phyloP scores from a whole-genome alignment of 2,329 filamentous ascomycete genomes.

The Phaeophleospora eucalypticola region DNA sequence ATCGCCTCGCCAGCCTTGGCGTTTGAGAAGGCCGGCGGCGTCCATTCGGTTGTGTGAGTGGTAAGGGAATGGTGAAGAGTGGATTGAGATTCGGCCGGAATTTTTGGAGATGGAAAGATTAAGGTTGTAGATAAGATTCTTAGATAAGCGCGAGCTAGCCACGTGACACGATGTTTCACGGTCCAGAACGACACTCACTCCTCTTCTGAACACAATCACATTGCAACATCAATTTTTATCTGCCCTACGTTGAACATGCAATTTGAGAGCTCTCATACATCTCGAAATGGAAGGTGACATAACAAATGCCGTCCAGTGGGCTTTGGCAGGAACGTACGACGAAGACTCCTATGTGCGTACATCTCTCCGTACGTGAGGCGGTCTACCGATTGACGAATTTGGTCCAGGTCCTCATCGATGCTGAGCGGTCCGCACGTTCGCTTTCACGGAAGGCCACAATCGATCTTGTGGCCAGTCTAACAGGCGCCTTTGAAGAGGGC shows the following conservation, averaged over 20 bases:
- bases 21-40: constrained; percentile 73
- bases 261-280: too few relatives aligned
- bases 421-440: neutral
- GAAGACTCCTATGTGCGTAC: neutral
- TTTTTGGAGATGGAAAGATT: too few relatives aligned
- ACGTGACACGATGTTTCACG: too few relatives aligned
- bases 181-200: too few relatives aligned
- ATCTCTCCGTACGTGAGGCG: neutral
- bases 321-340: neutral
- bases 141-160: too few relatives aligned
- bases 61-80: neutral
- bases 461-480: neutral
- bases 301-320: neutral
- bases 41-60: constrained; percentile 59
- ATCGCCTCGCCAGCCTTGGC: constrained; percentile 84
- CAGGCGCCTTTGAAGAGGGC: neutral
- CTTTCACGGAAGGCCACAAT: neutral
- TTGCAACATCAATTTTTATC: too few relatives aligned
- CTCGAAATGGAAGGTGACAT: too few relatives aligned
- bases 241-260: too few relatives aligned
- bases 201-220: too few relatives aligned
- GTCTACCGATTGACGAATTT: neutral
- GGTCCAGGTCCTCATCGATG: neutral
- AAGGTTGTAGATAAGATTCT: too few relatives aligned
- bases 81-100: too few relatives aligned